Conservation (phyloP, 208 protist genomes). For the Crithidia brevicula region DNA sequence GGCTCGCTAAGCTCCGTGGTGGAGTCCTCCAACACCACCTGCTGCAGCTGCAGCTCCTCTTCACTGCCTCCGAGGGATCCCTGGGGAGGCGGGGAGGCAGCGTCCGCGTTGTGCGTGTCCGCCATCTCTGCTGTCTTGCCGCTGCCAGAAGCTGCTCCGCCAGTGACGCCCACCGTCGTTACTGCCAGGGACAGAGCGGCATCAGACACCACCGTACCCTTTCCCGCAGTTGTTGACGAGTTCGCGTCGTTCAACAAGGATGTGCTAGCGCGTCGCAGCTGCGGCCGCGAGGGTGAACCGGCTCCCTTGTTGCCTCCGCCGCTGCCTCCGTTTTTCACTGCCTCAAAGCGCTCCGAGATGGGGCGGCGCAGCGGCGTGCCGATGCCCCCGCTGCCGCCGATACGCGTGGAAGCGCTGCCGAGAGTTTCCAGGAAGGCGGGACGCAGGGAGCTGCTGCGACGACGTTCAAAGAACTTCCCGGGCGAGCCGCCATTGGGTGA, state of each 20-base stretch:
- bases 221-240: neutral
- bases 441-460: constrained; percentile 10
- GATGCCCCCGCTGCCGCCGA: neutral
- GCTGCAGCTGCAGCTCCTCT: neutral
- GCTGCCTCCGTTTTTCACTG: constrained; percentile 15
- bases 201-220: neutral
- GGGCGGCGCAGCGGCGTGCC: constrained; percentile 41
- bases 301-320: neutral
- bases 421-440: constrained; percentile 12
- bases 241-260: neutral
- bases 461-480: neutral
- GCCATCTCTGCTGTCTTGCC: neutral
- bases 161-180: neutral
- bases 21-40: constrained; percentile 7
- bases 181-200: neutral
- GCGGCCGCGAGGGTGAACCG: neutral
- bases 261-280: neutral
- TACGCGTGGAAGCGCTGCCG: constrained; percentile 16
- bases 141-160: neutral
- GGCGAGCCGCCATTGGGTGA: neutral
- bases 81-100: neutral
- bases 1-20: constrained; percentile 2
- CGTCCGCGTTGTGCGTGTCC: neutral
- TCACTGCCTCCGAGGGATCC: too few relatives aligned
- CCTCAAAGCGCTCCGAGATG: constrained; percentile 45